These are phyloP conservation scores for Ulmus americana DNA, from an alignment of 331 rosid genomes.

Conservation along the genomic window DNA sequence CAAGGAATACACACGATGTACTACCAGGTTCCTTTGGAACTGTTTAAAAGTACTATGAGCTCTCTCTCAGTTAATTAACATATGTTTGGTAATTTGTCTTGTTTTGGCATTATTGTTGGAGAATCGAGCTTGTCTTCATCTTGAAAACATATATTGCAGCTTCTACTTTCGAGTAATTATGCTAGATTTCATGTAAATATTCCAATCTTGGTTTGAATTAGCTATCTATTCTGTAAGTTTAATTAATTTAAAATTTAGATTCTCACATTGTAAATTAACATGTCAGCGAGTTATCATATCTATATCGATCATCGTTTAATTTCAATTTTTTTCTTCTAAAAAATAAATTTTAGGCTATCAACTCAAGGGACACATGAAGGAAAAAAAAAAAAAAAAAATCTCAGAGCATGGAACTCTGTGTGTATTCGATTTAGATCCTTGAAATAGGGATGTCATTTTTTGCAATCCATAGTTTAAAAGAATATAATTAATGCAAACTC, in stretches of 20 bases:
- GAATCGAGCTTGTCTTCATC: constrained; percentile 2
- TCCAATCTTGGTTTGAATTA: not conserved
- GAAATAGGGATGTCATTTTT: constrained; percentile 30
- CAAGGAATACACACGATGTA: constrained; percentile 20
- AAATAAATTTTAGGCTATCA: not conserved
- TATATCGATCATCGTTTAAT: constrained; percentile 7
- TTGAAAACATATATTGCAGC: constrained; percentile 19
- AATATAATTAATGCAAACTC: constrained; percentile 20
- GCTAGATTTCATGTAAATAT: not conserved
- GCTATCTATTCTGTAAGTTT: not conserved
- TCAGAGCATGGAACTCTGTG: constrained; percentile 33
- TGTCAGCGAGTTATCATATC: constrained; percentile 12
- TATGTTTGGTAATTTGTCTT: constrained; percentile 37
- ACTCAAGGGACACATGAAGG: constrained; percentile 11
- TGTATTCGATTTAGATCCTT: constrained; percentile 15
- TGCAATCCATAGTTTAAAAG: constrained; percentile 35
- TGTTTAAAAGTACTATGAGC: constrained; percentile 10
- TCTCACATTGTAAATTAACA: not conserved
- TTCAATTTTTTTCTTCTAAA: not conserved
- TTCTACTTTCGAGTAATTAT: constrained; percentile 4
- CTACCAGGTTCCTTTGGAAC: constrained; percentile 2
- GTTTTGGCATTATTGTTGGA: constrained; percentile 23
- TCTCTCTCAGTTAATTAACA: constrained; percentile 33
- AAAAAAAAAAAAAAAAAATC: constrained; percentile 29
- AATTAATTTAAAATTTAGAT: not conserved